Base-by-base conservation (phyloP, 1,284 basidiomycete species). In the Ustilago tritici region DNA sequence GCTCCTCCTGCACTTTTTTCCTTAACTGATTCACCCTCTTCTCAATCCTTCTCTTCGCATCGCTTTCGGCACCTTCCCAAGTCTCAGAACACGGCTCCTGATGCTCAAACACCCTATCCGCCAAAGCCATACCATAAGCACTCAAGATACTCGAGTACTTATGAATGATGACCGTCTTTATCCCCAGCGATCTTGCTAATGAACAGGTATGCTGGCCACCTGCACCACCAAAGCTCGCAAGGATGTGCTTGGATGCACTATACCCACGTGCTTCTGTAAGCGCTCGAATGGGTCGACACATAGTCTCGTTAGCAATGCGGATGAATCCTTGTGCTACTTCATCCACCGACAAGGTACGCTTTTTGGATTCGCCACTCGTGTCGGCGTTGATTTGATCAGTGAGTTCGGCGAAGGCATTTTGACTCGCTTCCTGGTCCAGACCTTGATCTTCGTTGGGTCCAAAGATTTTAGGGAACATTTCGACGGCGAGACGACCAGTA, bases 191-290 rank as follows among this genome's bases (percentile, higher is more conserved):
- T 31, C 90, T 89, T n/a, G 89, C 93, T 55, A 96, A 93, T 78
- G 94, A 92, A 88, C 93, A 95, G 5, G 93, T 94, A 79, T 95
- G 94, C 82, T 96, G 95, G 0, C 95, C 94, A 14, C 94, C 94
- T 3, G 94, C 94, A 19, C 94, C 94, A 31, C 94, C 95, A 81
- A 98, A 98, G 70, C 92, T 93, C 3, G 94, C 92, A 5, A 98
- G 92, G 91, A 94, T 90, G 84, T 98, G 95, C 81, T 91, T 92
- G 1, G 91, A 90, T 0, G 93, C 93, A 3, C 93, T 92, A 86
- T 94, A 91, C 5, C 95, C 95, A 55, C 93, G 88, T 1, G 93
- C 94, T 87, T 96, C 95, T 0, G 95, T 98, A 70, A 98, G 87
- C 1, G 95, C 92, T 8, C 95, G 91, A 70, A 98, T 97, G 1